Base-by-base conservation (phyloP, 768 basidiomycete species). In the Rhizopogon sp. region DNA sequence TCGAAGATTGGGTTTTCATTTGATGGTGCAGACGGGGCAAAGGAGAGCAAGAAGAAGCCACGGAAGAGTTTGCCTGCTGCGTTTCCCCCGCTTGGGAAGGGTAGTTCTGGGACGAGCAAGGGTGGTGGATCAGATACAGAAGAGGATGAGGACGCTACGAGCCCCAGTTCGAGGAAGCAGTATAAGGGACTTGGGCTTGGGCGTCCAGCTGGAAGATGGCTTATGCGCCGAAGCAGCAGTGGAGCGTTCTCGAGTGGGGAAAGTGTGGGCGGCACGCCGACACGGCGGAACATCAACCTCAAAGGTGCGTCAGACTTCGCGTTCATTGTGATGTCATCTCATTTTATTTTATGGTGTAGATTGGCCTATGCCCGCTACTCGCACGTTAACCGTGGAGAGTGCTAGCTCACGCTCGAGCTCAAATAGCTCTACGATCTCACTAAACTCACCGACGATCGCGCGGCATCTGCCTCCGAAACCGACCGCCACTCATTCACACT, bases 241-340 rank as follows among this genome's bases (percentile, higher is more conserved):
- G 88, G 89, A 13, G 85, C 87, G 1, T 89, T 90, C 62, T 90
- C 89, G 10, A 86, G 82, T 58, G 82, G 87, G 60, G 88, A 90
- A 25, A 72, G 75, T 14, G 82, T 79, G 39, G 69, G 74, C 43
- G 80, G 74, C 37, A 88, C 88, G 16, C 87, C 88, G 41, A 89
- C 87, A 29, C 74, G 84, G 60, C 66, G 67, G 16, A 80, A 79
- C 58, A 77, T 74, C 60, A 73, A 76, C 61, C 78, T 78, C 79
- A 62, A 25, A 16, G 47, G 47, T 49, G 14, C 2, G 47, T 49
- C 8, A 14, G 37, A 35, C 14, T 37, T 14, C 9, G 47, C 1
- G 3, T 49, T 49, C 42, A 7, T 20, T 16, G 35, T 37, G 47
- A 37, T 20, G 31, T 16, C 5, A 3, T 25, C 47, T 49, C 35